These are phyloP conservation scores for Colletotrichum tamarilloi DNA, from an alignment of 2,329 filamentous ascomycete genomes.

Conservation along the genomic window DNA sequence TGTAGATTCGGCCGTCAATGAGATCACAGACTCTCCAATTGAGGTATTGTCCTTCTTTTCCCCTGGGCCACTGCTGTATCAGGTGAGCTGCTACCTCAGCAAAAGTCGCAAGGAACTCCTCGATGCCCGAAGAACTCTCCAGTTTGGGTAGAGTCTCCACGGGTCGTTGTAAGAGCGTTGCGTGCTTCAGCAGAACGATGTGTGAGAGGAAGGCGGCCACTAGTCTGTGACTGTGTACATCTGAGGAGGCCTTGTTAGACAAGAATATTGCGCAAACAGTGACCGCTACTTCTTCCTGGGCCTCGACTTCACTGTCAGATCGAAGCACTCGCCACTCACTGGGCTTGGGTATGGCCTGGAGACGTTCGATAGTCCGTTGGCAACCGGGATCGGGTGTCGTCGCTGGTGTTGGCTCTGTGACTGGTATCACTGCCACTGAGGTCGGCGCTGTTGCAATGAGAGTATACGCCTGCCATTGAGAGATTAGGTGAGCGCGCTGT, in stretches of 20 bases:
- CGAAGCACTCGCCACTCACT: background rate
- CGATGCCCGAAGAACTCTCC: background rate
- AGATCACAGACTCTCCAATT: constrained; percentile 14
- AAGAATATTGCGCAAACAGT: constrained; percentile 1
- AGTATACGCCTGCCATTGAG: background rate
- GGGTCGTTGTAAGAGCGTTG: background rate
- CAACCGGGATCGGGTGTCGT: background rate
- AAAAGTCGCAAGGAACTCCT: constrained; percentile 14
- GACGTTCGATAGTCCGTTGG: background rate
- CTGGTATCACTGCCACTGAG: background rate
- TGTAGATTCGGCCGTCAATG: constrained; percentile 13
- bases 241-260: background rate
- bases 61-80: background rate
- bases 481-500: background rate
- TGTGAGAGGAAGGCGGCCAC: constrained; percentile 21
- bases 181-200: constrained; percentile 5
- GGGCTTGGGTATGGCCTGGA: background rate
- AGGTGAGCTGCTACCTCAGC: background rate
- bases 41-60: background rate
- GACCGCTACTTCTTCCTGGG: background rate
- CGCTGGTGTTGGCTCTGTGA: background rate
- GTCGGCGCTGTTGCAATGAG: constrained; percentile 1
- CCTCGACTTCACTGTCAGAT: background rate
- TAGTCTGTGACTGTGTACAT: background rate
- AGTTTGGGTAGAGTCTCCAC: background rate